Evolutionary conservation across 2,329 filamentous ascomycete genomes (phyloP).

Genomic region (Venturia oleaginea): DNA sequence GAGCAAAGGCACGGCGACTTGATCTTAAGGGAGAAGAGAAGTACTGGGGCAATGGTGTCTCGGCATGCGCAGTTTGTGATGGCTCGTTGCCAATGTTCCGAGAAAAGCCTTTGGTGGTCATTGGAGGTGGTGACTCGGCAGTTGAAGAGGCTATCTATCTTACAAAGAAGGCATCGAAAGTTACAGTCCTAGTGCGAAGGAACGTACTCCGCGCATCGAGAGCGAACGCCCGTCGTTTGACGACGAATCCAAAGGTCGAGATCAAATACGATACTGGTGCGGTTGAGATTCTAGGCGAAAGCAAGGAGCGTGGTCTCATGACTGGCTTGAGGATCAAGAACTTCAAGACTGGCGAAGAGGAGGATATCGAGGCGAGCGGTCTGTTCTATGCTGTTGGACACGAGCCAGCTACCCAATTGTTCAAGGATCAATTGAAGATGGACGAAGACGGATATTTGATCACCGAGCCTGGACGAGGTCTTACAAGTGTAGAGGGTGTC

Average conservation of each 20-base stretch:
- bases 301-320: constrained; percentile 69
- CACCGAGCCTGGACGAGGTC: constrained; percentile 78
- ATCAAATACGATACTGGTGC: constrained; percentile 79
- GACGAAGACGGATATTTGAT: constrained; percentile 87
- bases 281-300: constrained; percentile 75
- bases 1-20: constrained; percentile 80
- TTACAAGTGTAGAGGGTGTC: constrained; percentile 82
- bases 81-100: constrained; percentile 95
- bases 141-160: constrained; percentile 96
- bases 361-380: constrained; percentile 82
- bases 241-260: constrained; percentile 79
- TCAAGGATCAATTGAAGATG: constrained; percentile 82
- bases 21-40: constrained; percentile 79
- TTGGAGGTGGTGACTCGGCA: constrained; percentile 92
- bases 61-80: constrained; percentile 94
- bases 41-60: constrained; percentile 97
- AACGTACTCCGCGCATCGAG: constrained; percentile 80
- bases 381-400: constrained; percentile 97
- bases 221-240: constrained; percentile 82
- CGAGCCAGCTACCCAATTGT: constrained; percentile 81
- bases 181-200: constrained; percentile 84
- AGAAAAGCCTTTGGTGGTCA: constrained; percentile 90
- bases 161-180: constrained; percentile 93
- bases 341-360: constrained; percentile 64
- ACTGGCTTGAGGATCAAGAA: constrained; percentile 78